phyloP scores from a whole-genome alignment of 2,329 filamentous ascomycete genomes.

The Teratosphaeria gauchensis region DNA sequence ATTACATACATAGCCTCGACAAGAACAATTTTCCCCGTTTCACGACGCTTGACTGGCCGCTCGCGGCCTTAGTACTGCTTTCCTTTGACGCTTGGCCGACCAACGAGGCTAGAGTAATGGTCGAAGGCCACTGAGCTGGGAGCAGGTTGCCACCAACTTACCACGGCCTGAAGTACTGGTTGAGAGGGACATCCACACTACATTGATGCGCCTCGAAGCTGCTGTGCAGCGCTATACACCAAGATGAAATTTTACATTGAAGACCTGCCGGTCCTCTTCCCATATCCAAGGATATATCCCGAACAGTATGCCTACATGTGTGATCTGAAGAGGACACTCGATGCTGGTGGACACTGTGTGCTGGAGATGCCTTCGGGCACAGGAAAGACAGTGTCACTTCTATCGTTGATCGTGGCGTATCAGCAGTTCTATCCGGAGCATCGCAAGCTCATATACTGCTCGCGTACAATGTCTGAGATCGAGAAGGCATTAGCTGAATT shows the following conservation, averaged over 20 bases:
- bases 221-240: not conserved
- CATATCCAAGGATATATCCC: constrained; percentile 66
- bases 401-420: constrained; percentile 93
- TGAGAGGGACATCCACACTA: not conserved
- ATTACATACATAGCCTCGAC: not conserved
- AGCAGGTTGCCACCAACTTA: not conserved
- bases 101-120: not conserved
- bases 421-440: constrained; percentile 90
- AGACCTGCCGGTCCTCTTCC: constrained; percentile 62
- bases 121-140: not conserved
- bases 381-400: constrained; percentile 88
- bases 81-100: not conserved
- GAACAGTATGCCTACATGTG: constrained; percentile 28
- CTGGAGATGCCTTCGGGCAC: constrained; percentile 98
- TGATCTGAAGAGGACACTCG: constrained; percentile 79
- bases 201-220: not conserved
- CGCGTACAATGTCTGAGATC: constrained; percentile 98
- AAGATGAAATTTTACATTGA: constrained; percentile 72
- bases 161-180: not conserved
- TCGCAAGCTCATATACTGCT: constrained; percentile 96
- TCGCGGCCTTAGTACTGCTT: not conserved
- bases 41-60: no score
- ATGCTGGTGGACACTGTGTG: constrained; percentile 89
- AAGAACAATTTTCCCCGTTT: no score
- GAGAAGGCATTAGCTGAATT: constrained; percentile 92